These are phyloP conservation scores for Fraxinus ornus DNA, from an alignment of 305 asterid species.

Conservation along the genomic window DNA sequence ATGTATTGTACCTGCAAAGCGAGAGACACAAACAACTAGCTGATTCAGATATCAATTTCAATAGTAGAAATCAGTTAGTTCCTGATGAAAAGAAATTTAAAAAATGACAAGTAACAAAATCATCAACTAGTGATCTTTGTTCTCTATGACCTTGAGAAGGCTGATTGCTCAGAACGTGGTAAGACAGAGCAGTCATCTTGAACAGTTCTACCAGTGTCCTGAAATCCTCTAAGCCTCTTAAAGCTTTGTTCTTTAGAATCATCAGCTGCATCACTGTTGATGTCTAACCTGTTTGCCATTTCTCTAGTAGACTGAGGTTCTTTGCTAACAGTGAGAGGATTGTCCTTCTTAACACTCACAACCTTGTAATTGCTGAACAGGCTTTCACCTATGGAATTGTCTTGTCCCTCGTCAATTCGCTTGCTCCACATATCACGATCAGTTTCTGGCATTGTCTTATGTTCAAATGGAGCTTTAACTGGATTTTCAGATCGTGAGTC, in stretches of 20 bases:
- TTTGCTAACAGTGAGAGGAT: constrained; percentile 32
- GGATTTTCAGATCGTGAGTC: constrained; percentile 42
- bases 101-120: neutral
- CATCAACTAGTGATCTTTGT: constrained; percentile 10
- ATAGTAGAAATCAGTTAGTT: neutral
- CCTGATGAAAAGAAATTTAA: constrained; percentile 15
- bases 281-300: constrained; percentile 18
- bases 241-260: constrained; percentile 47
- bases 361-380: constrained; percentile 23
- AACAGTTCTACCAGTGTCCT: constrained; percentile 40
- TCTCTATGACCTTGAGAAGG: constrained; percentile 72
- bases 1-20: constrained; percentile 64
- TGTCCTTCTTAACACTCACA: constrained; percentile 12
- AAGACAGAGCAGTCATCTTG: constrained; percentile 59
- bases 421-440: constrained; percentile 27
- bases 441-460: constrained; percentile 23
- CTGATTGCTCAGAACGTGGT: constrained; percentile 72
- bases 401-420: constrained; percentile 33
- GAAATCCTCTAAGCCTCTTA: constrained; percentile 57
- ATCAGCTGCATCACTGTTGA: constrained; percentile 28
- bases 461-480: constrained; percentile 28
- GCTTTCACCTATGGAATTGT: constrained; percentile 28
- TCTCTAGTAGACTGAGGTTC: constrained; percentile 29
- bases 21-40: constrained; percentile 26
- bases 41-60: constrained; percentile 6